Percentiles rank a stretch among this genome's conserved stretches.
Evolutionary conservation across 345 rosid genomes (phyloP).

Genomic region (Corchorus capsularis): DNA sequence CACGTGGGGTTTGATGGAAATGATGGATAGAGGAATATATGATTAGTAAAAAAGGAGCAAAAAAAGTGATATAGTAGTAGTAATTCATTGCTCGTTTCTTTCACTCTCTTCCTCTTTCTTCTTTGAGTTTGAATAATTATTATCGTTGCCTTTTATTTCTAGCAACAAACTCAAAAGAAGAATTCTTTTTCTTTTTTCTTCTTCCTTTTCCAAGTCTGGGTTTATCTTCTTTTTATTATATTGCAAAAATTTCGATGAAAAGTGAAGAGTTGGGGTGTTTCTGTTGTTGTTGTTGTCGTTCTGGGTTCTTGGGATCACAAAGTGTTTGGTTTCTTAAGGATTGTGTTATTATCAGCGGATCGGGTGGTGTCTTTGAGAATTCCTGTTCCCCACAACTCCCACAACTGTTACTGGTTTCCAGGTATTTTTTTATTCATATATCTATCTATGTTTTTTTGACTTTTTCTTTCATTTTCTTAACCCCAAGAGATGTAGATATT

Average conservation of each 20-base stretch:
- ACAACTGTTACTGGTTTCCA: slow-evolving; percentile 50
- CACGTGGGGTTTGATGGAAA: slow-evolving; percentile 55
- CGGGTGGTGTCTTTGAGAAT: slow-evolving; percentile 46
- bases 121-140: slow-evolving; percentile 25
- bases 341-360: slow-evolving; percentile 37
- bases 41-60: slow-evolving; percentile 40
- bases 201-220: slow-evolving; percentile 1
- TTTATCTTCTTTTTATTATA: slow-evolving; percentile 9
- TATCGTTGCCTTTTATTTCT: slow-evolving; percentile 25
- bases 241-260: slow-evolving; percentile 27
- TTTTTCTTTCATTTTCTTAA: slow-evolving; percentile 22
- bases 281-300: slow-evolving; percentile 34
- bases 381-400: slow-evolving; percentile 56
- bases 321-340: slow-evolving; percentile 27
- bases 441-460: slow-evolving; percentile 11
- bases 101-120: background rate
- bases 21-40: slow-evolving; percentile 46
- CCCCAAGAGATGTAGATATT: slow-evolving; percentile 7
- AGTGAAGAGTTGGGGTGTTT: slow-evolving; percentile 24
- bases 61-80: slow-evolving; percentile 26
- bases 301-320: slow-evolving; percentile 55
- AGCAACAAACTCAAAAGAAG: slow-evolving; percentile 1
- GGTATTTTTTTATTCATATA: slow-evolving; percentile 47
- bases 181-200: background rate
- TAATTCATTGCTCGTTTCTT: slow-evolving; percentile 26